phyloP scores from a whole-genome alignment of 148 eudicot genomes.

The Heliosperma pusillum region DNA sequence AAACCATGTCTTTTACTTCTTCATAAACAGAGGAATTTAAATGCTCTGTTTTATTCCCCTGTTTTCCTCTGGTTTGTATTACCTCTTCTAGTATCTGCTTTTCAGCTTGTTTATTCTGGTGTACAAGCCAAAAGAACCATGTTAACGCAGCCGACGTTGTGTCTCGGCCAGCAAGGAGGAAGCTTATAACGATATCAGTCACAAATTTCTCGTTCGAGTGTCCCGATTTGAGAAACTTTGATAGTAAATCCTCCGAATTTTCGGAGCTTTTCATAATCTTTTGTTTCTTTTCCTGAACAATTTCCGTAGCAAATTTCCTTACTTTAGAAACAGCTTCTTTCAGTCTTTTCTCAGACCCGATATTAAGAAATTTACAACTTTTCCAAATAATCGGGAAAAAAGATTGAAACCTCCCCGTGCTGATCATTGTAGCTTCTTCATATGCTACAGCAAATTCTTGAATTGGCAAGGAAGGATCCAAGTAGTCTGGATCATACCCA shows the following conservation, averaged over 20 bases:
- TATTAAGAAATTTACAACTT: conserved; percentile 27
- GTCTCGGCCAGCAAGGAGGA: conserved; percentile 48
- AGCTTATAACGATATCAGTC: conserved; percentile 39
- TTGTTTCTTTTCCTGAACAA: conserved; percentile 18
- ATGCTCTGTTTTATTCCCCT: not conserved
- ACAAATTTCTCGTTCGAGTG: conserved; percentile 35
- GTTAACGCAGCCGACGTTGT: conserved; percentile 40
- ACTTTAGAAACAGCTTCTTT: conserved; percentile 26
- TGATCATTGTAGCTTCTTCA: conserved; percentile 38
- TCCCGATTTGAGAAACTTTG: conserved; percentile 44
- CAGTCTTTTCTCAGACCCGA: conserved; percentile 47
- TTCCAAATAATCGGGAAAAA: conserved; percentile 36
- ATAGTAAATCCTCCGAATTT: conserved; percentile 35
- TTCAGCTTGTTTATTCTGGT: conserved; percentile 28
- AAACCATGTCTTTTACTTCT: conserved; percentile 9
- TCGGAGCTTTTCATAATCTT: not conserved
- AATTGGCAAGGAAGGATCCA: conserved; percentile 28
- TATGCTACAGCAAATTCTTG: conserved; percentile 33
- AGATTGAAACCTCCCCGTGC: conserved; percentile 23
- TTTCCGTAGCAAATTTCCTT: conserved; percentile 16
- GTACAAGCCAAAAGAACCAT: conserved; percentile 49
- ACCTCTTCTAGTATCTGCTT: conserved; percentile 33
- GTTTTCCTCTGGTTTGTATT: not conserved
- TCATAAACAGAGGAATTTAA: not conserved
- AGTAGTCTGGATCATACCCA: conserved; percentile 38